phyloP scores from a whole-genome alignment of 2,329 filamentous ascomycete genomes.

The Penicillium sp. region DNA sequence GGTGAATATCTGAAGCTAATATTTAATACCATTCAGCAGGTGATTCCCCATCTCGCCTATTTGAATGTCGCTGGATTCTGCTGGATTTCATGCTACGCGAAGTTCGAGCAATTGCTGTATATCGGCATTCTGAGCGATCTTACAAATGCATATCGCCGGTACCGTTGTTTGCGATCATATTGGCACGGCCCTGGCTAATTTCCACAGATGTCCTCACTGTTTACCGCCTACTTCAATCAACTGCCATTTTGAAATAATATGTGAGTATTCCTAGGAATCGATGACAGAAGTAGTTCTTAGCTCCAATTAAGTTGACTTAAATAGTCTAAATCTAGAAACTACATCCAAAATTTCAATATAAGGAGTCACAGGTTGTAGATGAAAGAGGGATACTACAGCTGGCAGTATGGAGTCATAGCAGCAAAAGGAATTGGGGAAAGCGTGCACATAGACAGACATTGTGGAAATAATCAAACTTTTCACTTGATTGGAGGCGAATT shows the following conservation, averaged over 20 bases:
- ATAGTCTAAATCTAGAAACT: too few relatives aligned
- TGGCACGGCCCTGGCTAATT: background rate
- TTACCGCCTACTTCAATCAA: background rate
- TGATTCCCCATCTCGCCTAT: too few relatives aligned
- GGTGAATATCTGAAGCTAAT: background rate
- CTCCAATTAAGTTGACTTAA: too few relatives aligned
- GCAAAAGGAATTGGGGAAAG: background rate
- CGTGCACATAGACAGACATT: background rate
- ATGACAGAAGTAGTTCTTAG: too few relatives aligned
- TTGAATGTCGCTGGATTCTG: background rate
- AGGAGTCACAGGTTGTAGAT: too few relatives aligned
- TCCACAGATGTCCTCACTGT: background rate
- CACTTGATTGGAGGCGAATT: background rate
- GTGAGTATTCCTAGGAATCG: too few relatives aligned
- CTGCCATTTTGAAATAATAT: too few relatives aligned
- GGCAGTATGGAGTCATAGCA: background rate
- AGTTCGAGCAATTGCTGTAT: background rate
- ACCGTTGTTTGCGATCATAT: background rate
- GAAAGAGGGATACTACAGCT: too few relatives aligned
- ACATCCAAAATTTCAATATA: too few relatives aligned
- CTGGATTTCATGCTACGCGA: background rate
- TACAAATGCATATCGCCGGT: background rate
- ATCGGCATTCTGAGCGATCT: background rate
- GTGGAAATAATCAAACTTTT: background rate
- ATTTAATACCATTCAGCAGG: too few relatives aligned